Base-by-base conservation (phyloP, 768 basidiomycete species). In the Suillus sp. region DNA sequence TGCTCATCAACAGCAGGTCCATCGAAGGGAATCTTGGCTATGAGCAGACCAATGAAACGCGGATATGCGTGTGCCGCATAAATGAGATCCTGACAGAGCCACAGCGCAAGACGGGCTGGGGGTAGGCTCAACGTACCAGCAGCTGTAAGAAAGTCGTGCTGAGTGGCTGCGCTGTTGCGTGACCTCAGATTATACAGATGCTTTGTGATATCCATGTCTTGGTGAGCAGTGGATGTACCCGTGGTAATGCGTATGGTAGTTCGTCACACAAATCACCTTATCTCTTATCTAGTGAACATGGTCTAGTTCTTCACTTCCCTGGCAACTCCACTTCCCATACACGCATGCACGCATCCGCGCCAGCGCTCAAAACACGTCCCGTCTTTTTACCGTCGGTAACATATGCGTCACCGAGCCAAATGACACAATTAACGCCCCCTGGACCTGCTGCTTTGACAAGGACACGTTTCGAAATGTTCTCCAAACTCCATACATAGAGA, bases 381-480 rank as follows among this genome's bases (percentile, higher is more conserved):
- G 80, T 83, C 2, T 78, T 80, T 34, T 73, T 66, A 30, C 66
- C 71, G 7, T 74, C 64, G 11, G 43, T 51, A n/a, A 58, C 60
- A 55, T 60, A 62, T 11, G 40, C 63, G 11, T 55, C 80, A n/a
- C 78, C 78, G 9, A 91, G 69, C 95, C 96, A 99, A 51, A 87
- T 78, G 8, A 95, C 93, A 22, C 83, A 83, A 64, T 88, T 89
- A 2, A 94, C 90, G 10, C 96, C 95, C 14, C 94, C 92, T 6
- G 93, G 87, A 42, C 87, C 87, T 1, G 92, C 94, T 65, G 95
- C 95, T 81, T 88, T 90, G 73, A 98, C 88, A 32, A 88, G 83
- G 40, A 95, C 86, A 67, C 91, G 92, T 75, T 83, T 87, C n/a
- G 63, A 32, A 27, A 66, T 68, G 74, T 86, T 77, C 50, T 78